Conservation (phyloP, 2,329 filamentous ascomycete genomes). For the Macrophomina tecta region DNA sequence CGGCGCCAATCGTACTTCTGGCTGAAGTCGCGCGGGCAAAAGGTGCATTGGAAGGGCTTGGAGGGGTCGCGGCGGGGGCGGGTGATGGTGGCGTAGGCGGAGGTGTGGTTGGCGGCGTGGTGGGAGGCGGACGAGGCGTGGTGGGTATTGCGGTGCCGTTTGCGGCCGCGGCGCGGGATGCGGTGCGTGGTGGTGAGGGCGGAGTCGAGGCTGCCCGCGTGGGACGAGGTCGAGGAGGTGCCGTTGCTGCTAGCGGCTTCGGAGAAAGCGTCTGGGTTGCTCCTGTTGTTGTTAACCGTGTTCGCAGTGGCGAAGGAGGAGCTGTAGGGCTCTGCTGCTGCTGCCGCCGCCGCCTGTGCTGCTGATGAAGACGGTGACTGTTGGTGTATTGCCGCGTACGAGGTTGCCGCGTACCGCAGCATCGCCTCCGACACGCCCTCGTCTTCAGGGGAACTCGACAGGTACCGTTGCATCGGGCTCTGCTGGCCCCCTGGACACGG, state of each 20-base stretch:
- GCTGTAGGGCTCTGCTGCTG: background rate
- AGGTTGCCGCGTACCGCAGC: conserved; percentile 30
- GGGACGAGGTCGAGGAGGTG: conserved; percentile 33
- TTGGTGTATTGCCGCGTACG: background rate
- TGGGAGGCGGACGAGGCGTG: conserved; percentile 23
- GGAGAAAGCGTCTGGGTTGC: conserved; percentile 13
- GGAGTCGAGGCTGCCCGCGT: conserved; percentile 33
- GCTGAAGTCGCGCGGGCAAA: conserved; percentile 57
- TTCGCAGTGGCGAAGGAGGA: no score
- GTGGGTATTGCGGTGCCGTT: conserved; percentile 33
- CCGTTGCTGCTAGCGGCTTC: conserved; percentile 32
- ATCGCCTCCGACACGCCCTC: conserved; percentile 34
- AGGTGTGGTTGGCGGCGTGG: background rate
- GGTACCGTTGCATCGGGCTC: conserved; percentile 34
- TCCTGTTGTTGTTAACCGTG: no score
- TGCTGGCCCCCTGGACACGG: conserved; percentile 28
- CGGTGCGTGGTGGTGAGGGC: conserved; percentile 29
- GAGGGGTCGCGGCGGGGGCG: conserved; percentile 32
- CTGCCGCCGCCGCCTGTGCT: background rate
- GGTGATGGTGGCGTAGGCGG: conserved; percentile 18
- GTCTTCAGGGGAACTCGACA: conserved; percentile 36
- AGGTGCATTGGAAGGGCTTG: conserved; percentile 58
- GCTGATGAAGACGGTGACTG: background rate
- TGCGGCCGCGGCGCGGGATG: conserved; percentile 34
- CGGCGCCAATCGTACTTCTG: conserved; percentile 62